A percentile compares a stretch with the other conserved stretches of the same genome.
phyloP scores from a whole-genome alignment of 1,284 basidiomycete species.

The Tranzscheliella williamsii region DNA sequence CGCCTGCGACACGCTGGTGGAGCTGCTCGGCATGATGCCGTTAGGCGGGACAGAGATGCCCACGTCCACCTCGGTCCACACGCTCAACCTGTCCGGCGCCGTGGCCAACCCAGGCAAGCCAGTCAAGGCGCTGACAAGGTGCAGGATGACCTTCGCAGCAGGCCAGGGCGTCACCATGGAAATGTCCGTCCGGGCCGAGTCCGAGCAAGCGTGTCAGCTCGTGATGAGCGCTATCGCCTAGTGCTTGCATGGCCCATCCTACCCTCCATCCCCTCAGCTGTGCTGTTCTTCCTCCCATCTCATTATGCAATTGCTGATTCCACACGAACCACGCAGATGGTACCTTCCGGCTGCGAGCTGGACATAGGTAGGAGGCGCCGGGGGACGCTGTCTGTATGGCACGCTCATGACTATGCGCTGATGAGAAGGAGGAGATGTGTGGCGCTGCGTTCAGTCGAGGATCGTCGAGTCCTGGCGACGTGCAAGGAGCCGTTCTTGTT shows the following conservation, averaged over 20 bases:
- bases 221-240: conserved; percentile 80
- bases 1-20: conserved; percentile 87
- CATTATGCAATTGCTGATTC: neutral
- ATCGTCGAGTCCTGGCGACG: conserved; percentile 22
- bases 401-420: neutral
- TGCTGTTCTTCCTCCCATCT: neutral
- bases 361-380: too few species aligned
- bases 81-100: conserved; percentile 86
- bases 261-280: neutral
- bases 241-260: too few species aligned
- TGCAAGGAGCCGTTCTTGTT: conserved; percentile 22
- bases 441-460: conserved; percentile 10
- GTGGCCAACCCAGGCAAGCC: conserved; percentile 79
- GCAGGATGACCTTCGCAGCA: conserved; percentile 90
- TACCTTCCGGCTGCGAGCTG: too few species aligned
- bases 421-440: neutral
- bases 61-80: conserved; percentile 83
- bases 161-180: conserved; percentile 94
- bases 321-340: too few species aligned
- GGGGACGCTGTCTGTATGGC: too few species aligned
- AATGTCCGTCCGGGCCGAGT: conserved; percentile 87
- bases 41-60: conserved; percentile 67
- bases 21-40: conserved; percentile 94
- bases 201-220: conserved; percentile 79
- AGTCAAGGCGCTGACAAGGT: conserved; percentile 85